These are phyloP conservation scores for Gymnopus androsaceus DNA, from an alignment of 1,284 basidiomycete species.

Conservation along the genomic window DNA sequence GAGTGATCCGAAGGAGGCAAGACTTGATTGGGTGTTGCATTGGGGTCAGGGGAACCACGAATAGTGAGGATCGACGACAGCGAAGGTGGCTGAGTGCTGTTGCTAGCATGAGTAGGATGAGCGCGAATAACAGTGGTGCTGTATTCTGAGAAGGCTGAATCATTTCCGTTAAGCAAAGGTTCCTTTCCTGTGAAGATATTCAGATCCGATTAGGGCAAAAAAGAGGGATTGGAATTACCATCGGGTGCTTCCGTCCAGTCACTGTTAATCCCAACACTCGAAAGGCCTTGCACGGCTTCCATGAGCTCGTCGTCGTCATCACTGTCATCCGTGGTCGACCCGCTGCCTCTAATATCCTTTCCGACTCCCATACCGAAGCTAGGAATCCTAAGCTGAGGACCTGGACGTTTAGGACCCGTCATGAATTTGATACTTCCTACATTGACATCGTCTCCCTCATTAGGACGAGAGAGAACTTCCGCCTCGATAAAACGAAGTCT, in stretches of 20 bases:
- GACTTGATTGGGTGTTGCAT: conserved; percentile 37
- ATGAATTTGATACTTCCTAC: conserved; percentile 86
- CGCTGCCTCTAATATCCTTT: conserved; percentile 48
- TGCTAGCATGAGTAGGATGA: conserved; percentile 37
- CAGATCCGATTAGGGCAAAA: background rate
- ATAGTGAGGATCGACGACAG: conserved; percentile 76
- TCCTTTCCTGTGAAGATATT: conserved; percentile 40
- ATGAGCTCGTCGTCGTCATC: conserved; percentile 64
- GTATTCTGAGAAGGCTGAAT: conserved; percentile 53
- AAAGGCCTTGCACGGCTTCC: conserved; percentile 62
- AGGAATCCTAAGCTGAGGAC: conserved; percentile 71
- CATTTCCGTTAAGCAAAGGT: conserved; percentile 51
- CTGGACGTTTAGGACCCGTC: conserved; percentile 60
- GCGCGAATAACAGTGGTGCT: conserved; percentile 67
- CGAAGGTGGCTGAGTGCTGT: conserved; percentile 47
- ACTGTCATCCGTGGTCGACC: conserved; percentile 52
- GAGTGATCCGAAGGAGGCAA: conserved; percentile 28
- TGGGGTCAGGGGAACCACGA: conserved; percentile 54
- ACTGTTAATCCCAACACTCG: conserved; percentile 52
- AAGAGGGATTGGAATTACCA: conserved; percentile 30
- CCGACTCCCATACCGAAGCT: conserved; percentile 81
- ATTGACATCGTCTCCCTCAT: conserved; percentile 69
- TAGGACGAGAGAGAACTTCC: conserved; percentile 71
- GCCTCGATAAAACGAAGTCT: conserved; percentile 79
- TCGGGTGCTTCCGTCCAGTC: conserved; percentile 47